These are phyloP conservation scores for Cladosporium austrohemisphaericum DNA, from an alignment of 2,329 filamentous ascomycete species.

Conservation along the genomic window DNA sequence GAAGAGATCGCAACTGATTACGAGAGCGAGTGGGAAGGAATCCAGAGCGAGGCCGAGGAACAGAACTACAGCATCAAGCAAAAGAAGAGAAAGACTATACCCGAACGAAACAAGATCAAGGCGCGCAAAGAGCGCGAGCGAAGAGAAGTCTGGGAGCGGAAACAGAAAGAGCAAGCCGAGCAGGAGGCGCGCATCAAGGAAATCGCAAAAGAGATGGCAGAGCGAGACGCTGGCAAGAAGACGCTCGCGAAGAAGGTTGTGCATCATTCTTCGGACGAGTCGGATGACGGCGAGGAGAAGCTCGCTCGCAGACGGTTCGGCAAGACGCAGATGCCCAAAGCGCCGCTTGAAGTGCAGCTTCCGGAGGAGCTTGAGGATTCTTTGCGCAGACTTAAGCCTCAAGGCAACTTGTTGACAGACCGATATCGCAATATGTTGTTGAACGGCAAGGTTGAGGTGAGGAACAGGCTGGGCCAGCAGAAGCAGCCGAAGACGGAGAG, in stretches of 20 bases:
- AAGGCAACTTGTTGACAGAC: conserved; percentile 92
- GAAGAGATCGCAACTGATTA: conserved; percentile 56
- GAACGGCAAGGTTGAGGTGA: conserved; percentile 80
- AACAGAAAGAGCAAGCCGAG: conserved; percentile 67
- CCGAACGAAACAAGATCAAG: conserved; percentile 83
- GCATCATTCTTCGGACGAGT: conserved; percentile 19
- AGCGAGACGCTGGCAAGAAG: conserved; percentile 49
- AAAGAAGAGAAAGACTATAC: conserved; percentile 77
- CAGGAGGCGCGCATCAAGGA: conserved; percentile 70
- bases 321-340: conserved; percentile 69
- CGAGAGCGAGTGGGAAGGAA: conserved; percentile 83
- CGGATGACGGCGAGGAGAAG: conserved; percentile 37
- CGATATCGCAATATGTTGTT: conserved; percentile 85
- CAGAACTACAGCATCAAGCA: conserved; percentile 65
- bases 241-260: conserved; percentile 26
- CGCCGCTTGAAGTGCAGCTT: conserved; percentile 47
- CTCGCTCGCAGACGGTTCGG: conserved; percentile 70
- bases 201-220: conserved; percentile 61
- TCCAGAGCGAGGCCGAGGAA: conserved; percentile 40
- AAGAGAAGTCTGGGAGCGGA: conserved; percentile 68
- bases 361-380: conserved; percentile 51
- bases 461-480: conserved; percentile 72
- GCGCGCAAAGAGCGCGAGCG: conserved; percentile 84
- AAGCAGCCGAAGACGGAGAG: conserved; percentile 77
- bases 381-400: conserved; percentile 63